Conservation (phyloP, 805 yeast genomes). For the Pichia deserticola region DNA sequence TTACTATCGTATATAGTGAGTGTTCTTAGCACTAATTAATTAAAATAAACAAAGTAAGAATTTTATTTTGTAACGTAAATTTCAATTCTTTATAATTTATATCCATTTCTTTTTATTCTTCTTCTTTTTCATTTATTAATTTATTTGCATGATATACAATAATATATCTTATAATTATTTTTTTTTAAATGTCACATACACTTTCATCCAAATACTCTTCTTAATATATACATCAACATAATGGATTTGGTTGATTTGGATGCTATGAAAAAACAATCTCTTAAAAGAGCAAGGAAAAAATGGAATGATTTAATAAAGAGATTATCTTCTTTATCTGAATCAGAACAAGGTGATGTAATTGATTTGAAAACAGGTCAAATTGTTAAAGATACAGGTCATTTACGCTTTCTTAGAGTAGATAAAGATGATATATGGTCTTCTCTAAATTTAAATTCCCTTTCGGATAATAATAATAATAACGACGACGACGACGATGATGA, state of each 20-base stretch:
- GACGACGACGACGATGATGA: background rate
- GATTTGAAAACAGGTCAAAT: slow-evolving; percentile 60
- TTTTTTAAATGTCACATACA: no score
- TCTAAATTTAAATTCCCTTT: background rate
- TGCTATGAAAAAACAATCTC: slow-evolving; percentile 2
- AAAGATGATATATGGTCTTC: slow-evolving; percentile 31
- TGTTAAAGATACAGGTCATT: slow-evolving; percentile 61
- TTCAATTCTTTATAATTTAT: no score
- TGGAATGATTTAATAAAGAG: background rate
- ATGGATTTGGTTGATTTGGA: background rate
- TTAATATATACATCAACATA: background rate
- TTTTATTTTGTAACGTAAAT: no score
- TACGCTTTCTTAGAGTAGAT: slow-evolving; percentile 35
- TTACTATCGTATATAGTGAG: no score
- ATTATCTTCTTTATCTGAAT: background rate
- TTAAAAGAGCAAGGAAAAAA: background rate
- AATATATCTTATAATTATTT: no score
- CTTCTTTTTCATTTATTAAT: no score
- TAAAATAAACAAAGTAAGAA: no score
- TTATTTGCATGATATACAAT: no score
- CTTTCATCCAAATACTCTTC: background rate
- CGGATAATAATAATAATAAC: background rate
- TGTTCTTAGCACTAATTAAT: no score
- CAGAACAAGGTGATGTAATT: slow-evolving; percentile 41
- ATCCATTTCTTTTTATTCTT: no score